These are phyloP conservation scores for Pichia pseudocactophila DNA, from an alignment of 805 yeast species.

Conservation along the genomic window DNA sequence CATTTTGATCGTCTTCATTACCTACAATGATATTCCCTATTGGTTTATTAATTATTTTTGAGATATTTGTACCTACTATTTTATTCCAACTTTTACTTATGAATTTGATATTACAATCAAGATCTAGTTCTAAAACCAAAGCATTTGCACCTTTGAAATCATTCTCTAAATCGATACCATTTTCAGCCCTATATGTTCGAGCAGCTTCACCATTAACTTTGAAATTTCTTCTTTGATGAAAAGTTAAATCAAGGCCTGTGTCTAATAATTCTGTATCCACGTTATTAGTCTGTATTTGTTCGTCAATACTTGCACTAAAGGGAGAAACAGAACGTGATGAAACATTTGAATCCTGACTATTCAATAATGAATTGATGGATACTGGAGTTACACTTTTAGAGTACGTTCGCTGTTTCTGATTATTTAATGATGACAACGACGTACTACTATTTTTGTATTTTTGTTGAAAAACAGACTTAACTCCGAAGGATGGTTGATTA, in stretches of 20 bases:
- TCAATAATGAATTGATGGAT: background rate
- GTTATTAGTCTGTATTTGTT: background rate
- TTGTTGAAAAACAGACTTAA: background rate
- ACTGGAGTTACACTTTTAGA: background rate
- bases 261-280: background rate
- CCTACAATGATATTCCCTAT: conserved; percentile 62
- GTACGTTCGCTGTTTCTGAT: background rate
- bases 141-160: conserved; percentile 26
- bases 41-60: conserved; percentile 46
- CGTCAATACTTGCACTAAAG: background rate
- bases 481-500: background rate
- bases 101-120: conserved; percentile 70
- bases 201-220: background rate
- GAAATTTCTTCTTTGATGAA: background rate
- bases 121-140: conserved; percentile 74
- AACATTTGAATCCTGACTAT: background rate
- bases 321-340: conserved; percentile 8
- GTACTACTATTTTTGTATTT: background rate
- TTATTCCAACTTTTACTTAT: conserved; percentile 71
- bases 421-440: background rate
- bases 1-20: conserved; percentile 49
- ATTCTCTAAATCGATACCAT: background rate
- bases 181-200: background rate
- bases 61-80: conserved; percentile 58
- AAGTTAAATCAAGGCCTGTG: background rate